Evolutionary conservation across 352 stramenopile species (phyloP), one percentile per base, ranked within the genome.

Genomic region (Peronospora belbahrii): DNA sequence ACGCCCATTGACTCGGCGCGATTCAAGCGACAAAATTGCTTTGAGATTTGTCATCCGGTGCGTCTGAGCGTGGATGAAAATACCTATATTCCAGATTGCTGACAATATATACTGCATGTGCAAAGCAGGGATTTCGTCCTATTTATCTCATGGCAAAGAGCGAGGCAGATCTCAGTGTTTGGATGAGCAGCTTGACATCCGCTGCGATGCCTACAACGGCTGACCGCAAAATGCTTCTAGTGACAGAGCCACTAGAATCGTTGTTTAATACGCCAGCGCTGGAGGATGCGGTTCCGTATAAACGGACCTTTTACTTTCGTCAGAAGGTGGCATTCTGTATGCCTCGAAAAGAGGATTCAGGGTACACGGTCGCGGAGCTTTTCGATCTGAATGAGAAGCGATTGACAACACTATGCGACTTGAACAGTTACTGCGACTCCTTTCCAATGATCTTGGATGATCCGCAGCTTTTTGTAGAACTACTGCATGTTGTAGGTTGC

Each of bases 101-200:
- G 32, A 65, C 18, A 14, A 8, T 0, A 28, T 22, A 10, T 36
- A 11, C 19, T 30, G 30, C 27, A 0, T 41, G 15, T 40, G 27
- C n/a, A 28, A 27, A 45, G 15, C 46, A 90, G 74, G 75, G 76
- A 33, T 88, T 70, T 43, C 78, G 78, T 35, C 77, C 81, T 19
- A 85, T 92, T 40, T 92, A 88, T 43, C 46, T 92, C 42, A 89
- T 92, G 77, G 81, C 81, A 11, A 92, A 92, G 54, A 90, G 73
- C 40, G 81, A 89, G 35, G 70, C 78, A 3, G 81, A 89, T 43
- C 49, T 89, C 17, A 86, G 76, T 44, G 67, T 86, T 2, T 92
- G 81, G 81, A 90, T 92, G 78, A 90, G 70, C 52, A 86, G 69
- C 20, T 70, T 92, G 57, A 89, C 78, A 42, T 89, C 77, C 0